Evolutionary conservation across 2,329 filamentous ascomycete genomes (phyloP).

Genomic region (Pestalotiopsis sp.): DNA sequence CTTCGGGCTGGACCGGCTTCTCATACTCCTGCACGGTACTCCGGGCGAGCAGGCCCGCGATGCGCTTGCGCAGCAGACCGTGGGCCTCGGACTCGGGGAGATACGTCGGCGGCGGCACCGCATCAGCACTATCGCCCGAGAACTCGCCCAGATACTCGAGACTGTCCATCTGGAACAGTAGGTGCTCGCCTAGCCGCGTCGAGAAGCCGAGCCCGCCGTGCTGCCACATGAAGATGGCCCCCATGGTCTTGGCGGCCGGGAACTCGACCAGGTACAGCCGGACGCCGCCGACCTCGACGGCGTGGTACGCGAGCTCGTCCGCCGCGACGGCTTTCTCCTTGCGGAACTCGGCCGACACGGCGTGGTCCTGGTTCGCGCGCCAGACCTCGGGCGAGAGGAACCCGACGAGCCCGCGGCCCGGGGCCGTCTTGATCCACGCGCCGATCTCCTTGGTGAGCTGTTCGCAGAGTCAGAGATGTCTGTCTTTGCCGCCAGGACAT

Average conservation of each 20-base stretch:
- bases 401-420: constrained; percentile 24
- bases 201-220: constrained; percentile 47
- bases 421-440: constrained; percentile 28
- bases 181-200: constrained; percentile 43
- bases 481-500: too few relatives aligned
- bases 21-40: constrained; percentile 33
- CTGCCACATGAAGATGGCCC: constrained; percentile 44
- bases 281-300: constrained; percentile 41
- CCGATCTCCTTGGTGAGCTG: constrained; percentile 39
- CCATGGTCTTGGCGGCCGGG: constrained; percentile 33
- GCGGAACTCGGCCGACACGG: constrained; percentile 32
- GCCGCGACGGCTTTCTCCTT: constrained; percentile 33
- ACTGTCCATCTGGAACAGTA: constrained; percentile 36
- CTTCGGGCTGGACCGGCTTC: constrained; percentile 28
- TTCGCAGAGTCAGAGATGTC: too few relatives aligned
- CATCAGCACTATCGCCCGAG: constrained; percentile 12
- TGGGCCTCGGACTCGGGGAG: constrained; percentile 40
- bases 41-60: constrained; percentile 41
- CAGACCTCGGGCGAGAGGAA: constrained; percentile 31
- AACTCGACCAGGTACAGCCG: constrained; percentile 46
- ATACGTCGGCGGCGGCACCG: constrained; percentile 35
- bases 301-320: constrained; percentile 36
- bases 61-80: constrained; percentile 36
- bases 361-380: constrained; percentile 26
- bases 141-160: constrained; percentile 35